A percentile compares a stretch with the other conserved stretches of the same genome.
Conservation (phyloP, 306 rosid genomes). For the Quercus engelmannii region DNA sequence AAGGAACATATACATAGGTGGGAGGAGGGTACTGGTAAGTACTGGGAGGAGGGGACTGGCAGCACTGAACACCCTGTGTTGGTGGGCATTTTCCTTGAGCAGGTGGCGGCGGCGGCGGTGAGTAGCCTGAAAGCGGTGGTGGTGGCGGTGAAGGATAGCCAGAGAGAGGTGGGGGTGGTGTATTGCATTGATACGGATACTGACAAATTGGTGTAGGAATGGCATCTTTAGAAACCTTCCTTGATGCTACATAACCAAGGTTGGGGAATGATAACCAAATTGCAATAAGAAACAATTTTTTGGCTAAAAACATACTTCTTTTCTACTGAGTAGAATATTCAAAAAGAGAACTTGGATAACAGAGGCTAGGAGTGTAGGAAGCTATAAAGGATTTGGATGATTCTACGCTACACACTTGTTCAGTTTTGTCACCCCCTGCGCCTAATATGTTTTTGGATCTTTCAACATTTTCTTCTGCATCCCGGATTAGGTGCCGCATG, state of each 20-base stretch:
- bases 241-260: background rate
- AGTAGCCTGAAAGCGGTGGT: background rate
- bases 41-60: background rate
- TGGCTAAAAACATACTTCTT: background rate
- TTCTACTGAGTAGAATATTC: background rate
- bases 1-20: background rate
- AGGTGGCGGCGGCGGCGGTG: background rate
- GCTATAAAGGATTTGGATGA: background rate
- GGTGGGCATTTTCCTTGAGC: background rate
- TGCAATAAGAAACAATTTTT: background rate
- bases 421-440: background rate
- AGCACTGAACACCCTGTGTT: background rate
- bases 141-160: background rate
- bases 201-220: background rate
- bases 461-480: background rate
- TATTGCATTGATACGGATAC: background rate
- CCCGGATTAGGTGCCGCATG: constrained; percentile 11
- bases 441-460: background rate
- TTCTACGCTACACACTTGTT: background rate
- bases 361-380: background rate
- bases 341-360: background rate
- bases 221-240: background rate
- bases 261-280: background rate
- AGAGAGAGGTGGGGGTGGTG: background rate
- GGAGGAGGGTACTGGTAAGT: background rate